phyloP scores from a whole-genome alignment of 176 grass and related monocot genomes.

The Melocanna baccifera region DNA sequence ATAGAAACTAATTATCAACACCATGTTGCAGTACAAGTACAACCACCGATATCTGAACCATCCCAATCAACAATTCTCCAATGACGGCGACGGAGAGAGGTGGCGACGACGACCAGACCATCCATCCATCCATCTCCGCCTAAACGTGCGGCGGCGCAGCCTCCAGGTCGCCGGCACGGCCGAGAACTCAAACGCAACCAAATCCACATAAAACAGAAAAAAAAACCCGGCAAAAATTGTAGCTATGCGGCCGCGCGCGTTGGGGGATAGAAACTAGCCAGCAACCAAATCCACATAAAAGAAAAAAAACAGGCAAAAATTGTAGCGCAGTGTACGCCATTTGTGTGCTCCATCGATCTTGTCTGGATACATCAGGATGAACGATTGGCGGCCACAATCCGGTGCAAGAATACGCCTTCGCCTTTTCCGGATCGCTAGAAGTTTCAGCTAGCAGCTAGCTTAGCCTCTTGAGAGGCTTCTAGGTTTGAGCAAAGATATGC shows the following conservation, averaged over 20 bases:
- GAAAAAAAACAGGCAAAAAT: no score
- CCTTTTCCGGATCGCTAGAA: constrained; percentile 22
- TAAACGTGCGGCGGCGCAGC: constrained; percentile 29
- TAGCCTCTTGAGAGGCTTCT: constrained; percentile 2
- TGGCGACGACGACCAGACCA: not conserved
- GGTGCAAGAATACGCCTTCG: not conserved
- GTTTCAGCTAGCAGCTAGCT: not conserved
- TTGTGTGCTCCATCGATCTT: not conserved
- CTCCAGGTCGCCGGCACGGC: constrained; percentile 34
- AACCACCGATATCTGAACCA: not conserved
- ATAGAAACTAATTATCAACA: not conserved
- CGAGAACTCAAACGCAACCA: not conserved
- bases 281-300: not conserved
- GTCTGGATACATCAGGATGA: not conserved
- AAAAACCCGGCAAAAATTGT: not conserved
- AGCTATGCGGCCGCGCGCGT: not conserved
- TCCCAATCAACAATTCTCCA: not conserved
- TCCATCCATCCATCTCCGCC: not conserved
- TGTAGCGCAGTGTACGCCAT: not conserved
- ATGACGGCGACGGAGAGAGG: not conserved
- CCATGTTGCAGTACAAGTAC: not conserved
- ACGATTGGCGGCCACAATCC: not conserved
- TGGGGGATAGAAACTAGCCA: not conserved
- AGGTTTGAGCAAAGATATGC: constrained; percentile 22
- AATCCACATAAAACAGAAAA: constrained; percentile 12